These are phyloP conservation scores for Pseudocercospora fuligena DNA, from an alignment of 2,329 filamentous ascomycete species.

Conservation along the genomic window DNA sequence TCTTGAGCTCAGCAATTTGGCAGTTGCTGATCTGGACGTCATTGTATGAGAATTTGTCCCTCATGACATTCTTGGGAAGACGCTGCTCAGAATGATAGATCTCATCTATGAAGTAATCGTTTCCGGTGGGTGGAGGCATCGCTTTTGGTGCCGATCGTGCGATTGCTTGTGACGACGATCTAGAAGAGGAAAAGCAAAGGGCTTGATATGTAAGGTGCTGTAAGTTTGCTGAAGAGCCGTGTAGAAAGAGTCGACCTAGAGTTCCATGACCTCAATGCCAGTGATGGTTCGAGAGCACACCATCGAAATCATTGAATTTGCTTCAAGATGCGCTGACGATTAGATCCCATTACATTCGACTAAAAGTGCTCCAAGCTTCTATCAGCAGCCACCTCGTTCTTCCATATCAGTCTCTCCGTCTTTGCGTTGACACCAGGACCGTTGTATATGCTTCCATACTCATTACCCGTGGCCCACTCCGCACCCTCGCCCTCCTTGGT, in stretches of 20 bases:
- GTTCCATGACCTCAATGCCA: neutral
- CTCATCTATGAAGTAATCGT: neutral
- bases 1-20: neutral
- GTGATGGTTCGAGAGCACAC: neutral
- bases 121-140: neutral
- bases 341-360: neutral
- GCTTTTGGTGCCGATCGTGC: neutral
- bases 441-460: slow-evolving; percentile 64
- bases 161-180: neutral
- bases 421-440: slow-evolving; percentile 60
- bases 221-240: neutral
- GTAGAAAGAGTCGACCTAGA: neutral
- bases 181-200: neutral
- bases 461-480: slow-evolving; percentile 59
- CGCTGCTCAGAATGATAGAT: neutral
- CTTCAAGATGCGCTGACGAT: neutral
- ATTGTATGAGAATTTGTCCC: neutral
- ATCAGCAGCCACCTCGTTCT: slow-evolving; percentile 50
- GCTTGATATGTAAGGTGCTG: neutral
- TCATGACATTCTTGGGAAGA: neutral
- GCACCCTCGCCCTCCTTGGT: slow-evolving; percentile 55
- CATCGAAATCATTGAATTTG: neutral
- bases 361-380: slow-evolving; percentile 36
- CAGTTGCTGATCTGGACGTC: neutral
- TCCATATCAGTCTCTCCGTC: slow-evolving; percentile 61